Evolutionary conservation across 2,329 filamentous ascomycete genomes (phyloP), one percentile per base, ranked within the genome.

Genomic region (Cladosporium sp.): DNA sequence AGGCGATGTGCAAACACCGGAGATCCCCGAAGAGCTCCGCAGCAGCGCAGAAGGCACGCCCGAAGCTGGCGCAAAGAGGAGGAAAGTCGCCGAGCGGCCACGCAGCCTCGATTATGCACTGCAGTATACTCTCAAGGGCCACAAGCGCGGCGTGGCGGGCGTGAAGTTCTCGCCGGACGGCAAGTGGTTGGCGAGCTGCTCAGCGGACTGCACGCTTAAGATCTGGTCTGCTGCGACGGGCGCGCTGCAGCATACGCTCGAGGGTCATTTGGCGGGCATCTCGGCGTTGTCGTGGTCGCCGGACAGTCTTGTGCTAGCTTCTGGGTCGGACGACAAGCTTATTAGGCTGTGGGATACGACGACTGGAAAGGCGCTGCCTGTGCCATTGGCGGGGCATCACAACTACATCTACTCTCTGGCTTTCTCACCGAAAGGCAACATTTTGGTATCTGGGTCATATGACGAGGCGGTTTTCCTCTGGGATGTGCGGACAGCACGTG

Each of bases 341-440:
- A 97, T 98, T 58, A 83, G 93, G 2, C 75, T 98, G 1, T 98
- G 93, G 93, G 88, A 96, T 61, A 74, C 81, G 3, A 63, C 74
- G 14, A 81, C 79, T 7, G 81, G 80, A 14, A 78, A 80, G 64
- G 74, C 79, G 28, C 77, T 83, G 50, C 78, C 79, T 0, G 77
- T 74, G 18, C 77, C 80, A 1, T 76, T 97, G 59, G 77, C 87
- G 19, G 92, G 93, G 2, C 93, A 98, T 64, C 90, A 96, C 70
- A 97, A 95, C 71, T 97, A 97, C 70, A 85, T 98, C 32, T 95
- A 95, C 71, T 89, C 86, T 46, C 77, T 98, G 33, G 90, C 91
- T 5, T 97, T 97, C 70, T 92, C 89, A n/a, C 93, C 93, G 1
- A 97, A 96, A 69, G 93, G 93, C 19, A 98, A 98, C 66, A 95